These are phyloP conservation scores for Triticum aestivum DNA, from an alignment of 176 grass and related monocot species.

Conservation along the genomic window IWGSC_CS_RefSeq_v2.1 NC_057799.1:529403564-529404063, in stretches of 20 bases:
- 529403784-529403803: not conserved
- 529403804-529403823: not conserved
- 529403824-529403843: not conserved
- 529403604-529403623: not conserved
- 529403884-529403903: not conserved
- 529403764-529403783: not conserved
- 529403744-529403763: not conserved
- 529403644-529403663: not conserved
- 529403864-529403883: not conserved
- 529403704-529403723: not conserved
- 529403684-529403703: not conserved
- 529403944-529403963: not conserved
- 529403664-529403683: not conserved
- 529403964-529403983: not conserved
- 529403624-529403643: not conserved
- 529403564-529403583: not conserved
- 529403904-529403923: not conserved
- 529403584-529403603: not conserved
- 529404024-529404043: conserved; percentile 7
- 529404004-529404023: conserved; percentile 48
- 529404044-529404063: conserved; percentile 33
- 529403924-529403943: not conserved
- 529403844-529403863: not conserved
- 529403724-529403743: not conserved
- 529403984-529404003: conserved; percentile 45